Percentiles rank a stretch among this genome's conserved stretches.
These are phyloP conservation scores for Metarhizium brunneum DNA, from an alignment of 2,329 filamentous ascomycete genomes.

Conservation along the genomic window DNA sequence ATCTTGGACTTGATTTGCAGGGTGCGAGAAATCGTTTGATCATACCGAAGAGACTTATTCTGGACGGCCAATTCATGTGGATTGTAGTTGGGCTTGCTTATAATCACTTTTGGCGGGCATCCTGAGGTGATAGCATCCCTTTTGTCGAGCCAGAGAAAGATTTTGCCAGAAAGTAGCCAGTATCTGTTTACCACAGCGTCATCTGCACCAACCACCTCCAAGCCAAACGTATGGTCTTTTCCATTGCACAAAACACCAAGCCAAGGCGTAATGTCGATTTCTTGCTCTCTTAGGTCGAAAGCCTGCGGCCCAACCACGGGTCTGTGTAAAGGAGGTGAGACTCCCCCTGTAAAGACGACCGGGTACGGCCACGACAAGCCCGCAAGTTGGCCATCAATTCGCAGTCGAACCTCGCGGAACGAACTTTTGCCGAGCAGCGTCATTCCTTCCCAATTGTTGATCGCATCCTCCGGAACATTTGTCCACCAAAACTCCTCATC, in stretches of 20 bases:
- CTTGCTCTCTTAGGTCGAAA: conserved; percentile 69
- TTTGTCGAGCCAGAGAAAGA: conserved; percentile 66
- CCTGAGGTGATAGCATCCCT: conserved; percentile 35
- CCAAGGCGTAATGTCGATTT: conserved; percentile 76
- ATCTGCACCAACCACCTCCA: conserved; percentile 56
- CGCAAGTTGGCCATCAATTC: conserved; percentile 63
- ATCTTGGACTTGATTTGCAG: conserved; percentile 51
- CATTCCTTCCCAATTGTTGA: conserved; percentile 45
- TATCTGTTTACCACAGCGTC: conserved; percentile 36
- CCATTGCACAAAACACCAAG: conserved; percentile 61
- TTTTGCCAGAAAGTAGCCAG: conserved; percentile 71
- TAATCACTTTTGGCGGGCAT: neutral
- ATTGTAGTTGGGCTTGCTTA: neutral
- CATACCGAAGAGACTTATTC: conserved; percentile 20
- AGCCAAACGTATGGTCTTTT: conserved; percentile 53
- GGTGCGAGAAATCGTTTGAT: conserved; percentile 43
- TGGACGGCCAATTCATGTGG: neutral
- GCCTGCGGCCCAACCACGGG: conserved; percentile 71
- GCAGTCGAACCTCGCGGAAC: conserved; percentile 69
- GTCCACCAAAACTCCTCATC: conserved; percentile 81
- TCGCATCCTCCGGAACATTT: conserved; percentile 59
- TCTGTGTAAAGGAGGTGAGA: conserved; percentile 67
- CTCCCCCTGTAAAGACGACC: conserved; percentile 71
- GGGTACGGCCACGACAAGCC: conserved; percentile 77
- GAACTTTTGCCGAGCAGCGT: conserved; percentile 59